Conservation (phyloP, 192 early-diverging fungal genomes). For the Lobosporangium transversale region DNA sequence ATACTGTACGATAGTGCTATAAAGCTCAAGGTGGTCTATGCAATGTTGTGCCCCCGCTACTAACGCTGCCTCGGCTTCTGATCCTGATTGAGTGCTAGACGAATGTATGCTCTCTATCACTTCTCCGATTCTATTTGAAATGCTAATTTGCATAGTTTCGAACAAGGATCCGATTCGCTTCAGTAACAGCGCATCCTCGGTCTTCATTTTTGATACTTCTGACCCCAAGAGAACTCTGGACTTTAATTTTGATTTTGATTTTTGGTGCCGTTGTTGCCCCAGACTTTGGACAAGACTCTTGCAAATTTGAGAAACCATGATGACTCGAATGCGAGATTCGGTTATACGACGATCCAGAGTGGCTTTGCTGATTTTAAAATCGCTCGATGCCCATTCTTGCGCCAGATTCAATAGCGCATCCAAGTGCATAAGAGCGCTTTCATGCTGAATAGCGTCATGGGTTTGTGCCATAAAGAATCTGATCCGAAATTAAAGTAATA, state of each 20-base stretch:
- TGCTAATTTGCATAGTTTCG: constrained; percentile 12
- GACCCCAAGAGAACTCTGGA: neutral
- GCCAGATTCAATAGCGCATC: constrained; percentile 5
- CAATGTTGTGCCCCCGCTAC: constrained; percentile 12
- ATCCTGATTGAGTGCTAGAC: neutral
- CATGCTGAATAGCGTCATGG: constrained; percentile 10
- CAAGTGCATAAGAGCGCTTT: constrained; percentile 14
- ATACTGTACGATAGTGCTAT: constrained; percentile 26
- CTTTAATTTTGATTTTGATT: constrained; percentile 18
- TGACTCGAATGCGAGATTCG: constrained; percentile 13
- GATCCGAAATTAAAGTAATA: too few species aligned
- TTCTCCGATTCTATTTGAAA: constrained; percentile 6
- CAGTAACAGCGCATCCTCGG: neutral
- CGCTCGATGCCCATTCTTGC: neutral
- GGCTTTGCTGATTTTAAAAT: constrained; percentile 6
- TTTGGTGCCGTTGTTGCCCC: constrained; percentile 16
- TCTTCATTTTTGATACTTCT: neutral
- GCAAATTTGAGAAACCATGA: constrained; percentile 22
- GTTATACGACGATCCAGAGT: neutral
- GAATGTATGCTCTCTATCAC: constrained; percentile 2
- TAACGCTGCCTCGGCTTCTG: too few species aligned
- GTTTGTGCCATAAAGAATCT: constrained; percentile 30
- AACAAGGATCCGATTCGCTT: constrained; percentile 11
- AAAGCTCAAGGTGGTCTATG: constrained; percentile 42
- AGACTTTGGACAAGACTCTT: constrained; percentile 26